Evolutionary conservation across 2,329 filamentous ascomycete species (phyloP).

Genomic region (Ascocoryne sarcoides): DNA sequence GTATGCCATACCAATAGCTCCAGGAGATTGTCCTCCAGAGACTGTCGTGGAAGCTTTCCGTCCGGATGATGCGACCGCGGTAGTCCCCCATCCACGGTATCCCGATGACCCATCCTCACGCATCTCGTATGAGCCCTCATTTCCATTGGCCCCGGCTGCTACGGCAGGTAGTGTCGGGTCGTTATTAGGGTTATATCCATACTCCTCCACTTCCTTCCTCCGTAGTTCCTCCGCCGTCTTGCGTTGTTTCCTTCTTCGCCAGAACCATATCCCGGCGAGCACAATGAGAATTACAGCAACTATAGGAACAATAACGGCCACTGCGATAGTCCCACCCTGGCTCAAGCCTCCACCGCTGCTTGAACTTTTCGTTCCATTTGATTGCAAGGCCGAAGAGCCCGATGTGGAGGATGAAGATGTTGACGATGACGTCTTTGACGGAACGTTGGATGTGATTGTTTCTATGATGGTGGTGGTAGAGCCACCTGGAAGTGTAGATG

Average conservation of each 20-base stretch:
- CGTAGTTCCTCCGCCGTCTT: slow-evolving; percentile 81
- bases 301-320: slow-evolving; percentile 91
- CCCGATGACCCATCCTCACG: slow-evolving; percentile 67
- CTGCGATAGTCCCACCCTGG: slow-evolving; percentile 67
- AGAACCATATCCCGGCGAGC: slow-evolving; percentile 69
- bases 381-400: slow-evolving; percentile 14
- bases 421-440: slow-evolving; percentile 9
- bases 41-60: slow-evolving; percentile 86
- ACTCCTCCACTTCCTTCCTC: slow-evolving; percentile 94
- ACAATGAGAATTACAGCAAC: slow-evolving; percentile 77
- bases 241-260: slow-evolving; percentile 78
- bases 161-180: slow-evolving; percentile 69
- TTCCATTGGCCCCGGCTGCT: slow-evolving; percentile 32
- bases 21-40: slow-evolving; percentile 48
- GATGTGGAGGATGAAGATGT: slow-evolving; percentile 23
- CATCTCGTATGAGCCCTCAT: slow-evolving; percentile 60
- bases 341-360: slow-evolving; percentile 33
- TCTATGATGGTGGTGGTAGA: slow-evolving; percentile 7
- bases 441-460: not conserved
- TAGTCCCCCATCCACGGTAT: slow-evolving; percentile 93
- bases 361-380: not conserved
- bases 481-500: slow-evolving; percentile 14
- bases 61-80: slow-evolving; percentile 56
- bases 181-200: slow-evolving; percentile 95
- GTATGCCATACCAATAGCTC: slow-evolving; percentile 52